These are phyloP conservation scores for Trichoderma endophyticum DNA, from an alignment of 2,329 filamentous ascomycete genomes.

Conservation along the genomic window DNA sequence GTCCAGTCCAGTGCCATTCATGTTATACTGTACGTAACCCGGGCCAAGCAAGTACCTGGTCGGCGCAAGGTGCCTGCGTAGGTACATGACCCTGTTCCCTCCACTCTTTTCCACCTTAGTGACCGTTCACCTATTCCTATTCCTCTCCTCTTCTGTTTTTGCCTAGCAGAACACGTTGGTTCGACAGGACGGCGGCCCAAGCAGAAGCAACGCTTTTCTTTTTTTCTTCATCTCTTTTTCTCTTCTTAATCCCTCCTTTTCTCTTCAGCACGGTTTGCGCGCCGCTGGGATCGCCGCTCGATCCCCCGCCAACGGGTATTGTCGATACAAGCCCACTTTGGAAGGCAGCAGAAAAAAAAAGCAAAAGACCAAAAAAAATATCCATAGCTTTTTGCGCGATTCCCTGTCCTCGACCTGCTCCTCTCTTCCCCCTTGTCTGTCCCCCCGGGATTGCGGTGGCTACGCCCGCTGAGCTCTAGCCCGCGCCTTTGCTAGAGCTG, in stretches of 20 bases:
- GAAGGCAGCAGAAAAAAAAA: neutral
- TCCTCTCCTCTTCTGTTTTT: neutral
- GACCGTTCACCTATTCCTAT: neutral
- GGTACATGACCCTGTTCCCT: neutral
- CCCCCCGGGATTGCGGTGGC: constrained; percentile 1
- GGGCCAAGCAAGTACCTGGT: neutral
- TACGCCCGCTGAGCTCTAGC: constrained; percentile 10
- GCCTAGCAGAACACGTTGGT: neutral
- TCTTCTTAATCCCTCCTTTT: neutral
- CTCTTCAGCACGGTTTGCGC: neutral
- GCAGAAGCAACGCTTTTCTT: neutral
- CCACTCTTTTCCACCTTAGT: neutral
- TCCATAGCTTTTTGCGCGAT: neutral
- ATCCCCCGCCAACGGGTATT: neutral
- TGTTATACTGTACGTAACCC: neutral
- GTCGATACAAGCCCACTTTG: neutral
- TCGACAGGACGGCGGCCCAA: neutral
- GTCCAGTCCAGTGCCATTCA: neutral
- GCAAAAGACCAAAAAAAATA: neutral
- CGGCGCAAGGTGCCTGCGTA: neutral
- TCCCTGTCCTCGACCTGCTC: neutral
- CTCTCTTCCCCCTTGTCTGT: neutral
- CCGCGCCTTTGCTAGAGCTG: neutral
- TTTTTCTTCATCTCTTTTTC: neutral
- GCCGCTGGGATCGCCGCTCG: neutral